Conservation (phyloP, 257 asterid genomes). For the Salvia rosmarinus region DNA sequence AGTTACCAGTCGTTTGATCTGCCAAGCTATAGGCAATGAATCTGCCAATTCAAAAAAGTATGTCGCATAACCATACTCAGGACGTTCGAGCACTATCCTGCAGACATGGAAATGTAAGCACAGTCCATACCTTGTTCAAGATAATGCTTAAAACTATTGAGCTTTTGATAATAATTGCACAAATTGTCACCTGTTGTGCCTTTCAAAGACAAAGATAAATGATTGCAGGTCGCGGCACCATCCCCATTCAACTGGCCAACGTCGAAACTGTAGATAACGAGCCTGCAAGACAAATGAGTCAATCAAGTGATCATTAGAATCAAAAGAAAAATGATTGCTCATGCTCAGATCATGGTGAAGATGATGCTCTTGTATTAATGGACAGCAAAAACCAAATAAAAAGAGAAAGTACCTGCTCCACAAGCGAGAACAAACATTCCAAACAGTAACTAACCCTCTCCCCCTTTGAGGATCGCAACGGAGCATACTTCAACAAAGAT, state of each 20-base stretch:
- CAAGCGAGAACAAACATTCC: conserved; percentile 85
- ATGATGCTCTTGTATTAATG: conserved; percentile 4
- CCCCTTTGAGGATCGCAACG: conserved; percentile 51
- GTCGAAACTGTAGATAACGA: conserved; percentile 64
- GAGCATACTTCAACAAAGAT: conserved; percentile 60
- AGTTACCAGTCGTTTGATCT: conserved; percentile 74
- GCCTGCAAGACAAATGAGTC: conserved; percentile 53
- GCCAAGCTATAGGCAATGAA: conserved; percentile 72
- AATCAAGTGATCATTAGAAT: conserved; percentile 11
- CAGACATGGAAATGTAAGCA: conserved; percentile 31
- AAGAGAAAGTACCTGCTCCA: conserved; percentile 76
- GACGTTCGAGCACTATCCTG: conserved; percentile 99
- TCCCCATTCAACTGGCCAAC: conserved; percentile 99
- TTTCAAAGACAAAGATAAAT: conserved; percentile 87
- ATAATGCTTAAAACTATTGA: conserved; percentile 8
- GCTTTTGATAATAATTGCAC: conserved; percentile 16
- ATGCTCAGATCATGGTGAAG: not conserved
- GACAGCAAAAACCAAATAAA: conserved; percentile 13
- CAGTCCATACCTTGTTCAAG: conserved; percentile 12
- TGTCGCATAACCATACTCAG: conserved; percentile 96
- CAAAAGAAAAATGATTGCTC: not conserved
- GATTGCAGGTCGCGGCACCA: conserved; percentile 97
- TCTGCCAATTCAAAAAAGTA: conserved; percentile 79
- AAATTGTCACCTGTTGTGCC: conserved; percentile 76
- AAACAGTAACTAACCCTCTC: conserved; percentile 81